Evolutionary conservation across 306 rosid genomes (phyloP), one percentile per base, ranked within the genome.

Genomic region (Quercus suber): DNA sequence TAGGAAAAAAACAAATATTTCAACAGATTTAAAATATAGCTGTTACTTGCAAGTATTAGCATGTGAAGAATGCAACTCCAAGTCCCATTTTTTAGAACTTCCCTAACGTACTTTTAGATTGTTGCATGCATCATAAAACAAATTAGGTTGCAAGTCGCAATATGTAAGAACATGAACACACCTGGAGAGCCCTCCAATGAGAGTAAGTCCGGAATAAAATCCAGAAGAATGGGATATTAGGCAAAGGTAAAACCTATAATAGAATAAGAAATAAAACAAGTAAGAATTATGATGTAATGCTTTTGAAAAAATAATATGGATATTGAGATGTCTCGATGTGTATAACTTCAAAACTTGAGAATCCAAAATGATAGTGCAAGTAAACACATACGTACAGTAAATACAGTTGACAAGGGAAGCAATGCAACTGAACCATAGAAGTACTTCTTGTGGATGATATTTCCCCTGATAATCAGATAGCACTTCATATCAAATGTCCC

Each of bases 121-220:
- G 23, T 18, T 28, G 11, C 69, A 73, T 76, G 60, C 35, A 70
- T 58, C 61, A 77, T 71, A 73, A 21, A 21, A 41, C 30, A 80
- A 69, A 75, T 14, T 15, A 61, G 31, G 53, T 69, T 59, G 61
- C 37, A 82, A 69, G 58, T 75, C 25, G 23, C 14, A 69, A 87
- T 31, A 56, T 61, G 55, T 60, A 64, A 75, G 68, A 76, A 35
- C 65, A 23, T 25, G 37, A 58, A 56, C 35, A 21, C 73, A 95
- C 99, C 97, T 93, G 88, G 45, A 89, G 83, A 69, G 98, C 99
- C 75, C 97, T 91, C 98, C 99, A 93, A 74, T 95, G 94, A 79
- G 99, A 95, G 76, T 91, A 93, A 33, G 94, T 73, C 61, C 99
- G 98, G 69, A 83, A 91, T 84, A 88, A 84, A 84, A 88, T 65